A percentile compares a stretch with the other conserved stretches of the same genome.
Conservation (phyloP, 768 basidiomycete genomes). For the Thelephora ganbajun region DNA sequence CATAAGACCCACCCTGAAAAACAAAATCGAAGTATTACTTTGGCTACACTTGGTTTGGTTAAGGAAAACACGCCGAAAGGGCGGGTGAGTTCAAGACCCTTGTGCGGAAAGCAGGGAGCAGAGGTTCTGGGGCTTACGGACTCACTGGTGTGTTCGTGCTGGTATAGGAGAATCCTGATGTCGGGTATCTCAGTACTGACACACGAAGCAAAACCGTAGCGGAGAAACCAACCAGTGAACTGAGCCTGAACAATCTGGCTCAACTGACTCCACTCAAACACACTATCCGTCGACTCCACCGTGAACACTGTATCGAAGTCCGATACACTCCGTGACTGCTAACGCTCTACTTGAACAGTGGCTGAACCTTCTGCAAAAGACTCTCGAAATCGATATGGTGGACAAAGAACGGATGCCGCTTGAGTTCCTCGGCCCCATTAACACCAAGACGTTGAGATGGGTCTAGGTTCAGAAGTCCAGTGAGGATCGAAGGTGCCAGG, state of each 20-base stretch:
- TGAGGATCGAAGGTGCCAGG: conserved; percentile 78
- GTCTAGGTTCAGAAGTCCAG: conserved; percentile 76
- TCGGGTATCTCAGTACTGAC: not conserved
- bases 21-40: too few species aligned
- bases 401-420: conserved; percentile 85
- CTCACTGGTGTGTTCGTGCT: conserved; percentile 47
- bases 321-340: conserved; percentile 68
- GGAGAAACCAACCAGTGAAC: conserved; percentile 58
- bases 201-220: not conserved
- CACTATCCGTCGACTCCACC: conserved; percentile 86
- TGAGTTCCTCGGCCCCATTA: conserved; percentile 91
- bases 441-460: conserved; percentile 77
- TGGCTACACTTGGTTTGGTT: too few species aligned
- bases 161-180: conserved; percentile 71
- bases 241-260: conserved; percentile 91
- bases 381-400: conserved; percentile 84
- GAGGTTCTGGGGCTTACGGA: conserved; percentile 13
- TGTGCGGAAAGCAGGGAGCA: too few species aligned
- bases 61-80: too few species aligned
- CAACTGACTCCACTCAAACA: conserved; percentile 89
- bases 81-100: too few species aligned
- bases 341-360: conserved; percentile 96
- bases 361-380: conserved; percentile 78
- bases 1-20: too few species aligned
- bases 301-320: conserved; percentile 90